These are phyloP conservation scores for Pulveroboletus ravenelii DNA, from an alignment of 768 basidiomycete species.

Conservation along the genomic window DNA sequence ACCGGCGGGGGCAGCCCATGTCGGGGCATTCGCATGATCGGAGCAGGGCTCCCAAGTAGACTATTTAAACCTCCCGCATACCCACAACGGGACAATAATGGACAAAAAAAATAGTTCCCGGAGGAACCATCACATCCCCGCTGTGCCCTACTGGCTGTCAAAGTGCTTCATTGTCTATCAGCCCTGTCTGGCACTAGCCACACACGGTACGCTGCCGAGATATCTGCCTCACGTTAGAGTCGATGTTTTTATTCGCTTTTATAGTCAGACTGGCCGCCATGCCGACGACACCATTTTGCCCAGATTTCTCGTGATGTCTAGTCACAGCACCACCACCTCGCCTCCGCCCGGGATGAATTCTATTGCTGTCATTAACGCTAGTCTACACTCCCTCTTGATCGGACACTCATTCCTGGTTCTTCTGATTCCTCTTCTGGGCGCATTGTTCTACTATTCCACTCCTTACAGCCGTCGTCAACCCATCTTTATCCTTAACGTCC, in stretches of 20 bases:
- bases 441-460: constrained; percentile 24
- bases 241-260: background rate
- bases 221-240: background rate
- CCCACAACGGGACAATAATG: too few species aligned
- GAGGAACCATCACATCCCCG: background rate
- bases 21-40: too few species aligned
- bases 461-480: constrained; percentile 13
- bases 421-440: constrained; percentile 18
- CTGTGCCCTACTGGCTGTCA: background rate
- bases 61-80: too few species aligned
- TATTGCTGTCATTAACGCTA: constrained; percentile 1
- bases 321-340: background rate
- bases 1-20: too few species aligned
- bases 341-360: background rate
- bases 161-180: background rate
- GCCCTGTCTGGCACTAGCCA: background rate
- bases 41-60: too few species aligned
- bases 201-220: background rate
- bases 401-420: constrained; percentile 22
- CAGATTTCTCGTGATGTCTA: background rate
- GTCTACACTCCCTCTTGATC: constrained; percentile 18
- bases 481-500: constrained; percentile 24
- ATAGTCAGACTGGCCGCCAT: background rate
- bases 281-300: background rate
- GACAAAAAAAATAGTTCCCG: background rate